A percentile compares a stretch with the other conserved stretches of the same genome.
Conservation (phyloP, 495 filamentous ascomycete species). For the Tuber magnatum region DNA sequence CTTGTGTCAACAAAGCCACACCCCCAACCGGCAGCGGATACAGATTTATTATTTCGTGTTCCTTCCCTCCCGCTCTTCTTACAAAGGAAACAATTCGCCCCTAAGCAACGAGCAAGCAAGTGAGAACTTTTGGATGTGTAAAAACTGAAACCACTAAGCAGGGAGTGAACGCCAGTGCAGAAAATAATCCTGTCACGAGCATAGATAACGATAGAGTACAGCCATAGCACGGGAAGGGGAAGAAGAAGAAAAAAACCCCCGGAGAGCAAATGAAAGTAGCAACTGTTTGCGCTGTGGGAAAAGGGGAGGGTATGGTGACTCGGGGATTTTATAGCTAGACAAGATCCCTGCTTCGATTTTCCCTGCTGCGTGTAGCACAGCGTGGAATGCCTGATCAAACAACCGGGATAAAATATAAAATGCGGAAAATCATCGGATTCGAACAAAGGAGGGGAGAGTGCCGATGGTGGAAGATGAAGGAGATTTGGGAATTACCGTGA, state of each 20-base stretch:
- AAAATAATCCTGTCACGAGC: neutral
- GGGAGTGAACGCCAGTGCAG: neutral
- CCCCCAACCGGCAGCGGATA: neutral
- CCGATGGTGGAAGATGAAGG: neutral
- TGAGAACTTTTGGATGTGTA: neutral
- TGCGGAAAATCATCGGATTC: neutral
- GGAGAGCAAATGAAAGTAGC: neutral
- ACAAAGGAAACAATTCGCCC: neutral
- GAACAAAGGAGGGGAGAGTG: neutral
- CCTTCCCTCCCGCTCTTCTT: neutral
- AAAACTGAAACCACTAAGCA: neutral
- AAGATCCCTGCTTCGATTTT: neutral
- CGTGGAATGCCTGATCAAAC: neutral
- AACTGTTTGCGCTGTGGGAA: neutral
- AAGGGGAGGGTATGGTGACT: neutral
- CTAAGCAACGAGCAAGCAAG: neutral
- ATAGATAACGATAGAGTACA: neutral
- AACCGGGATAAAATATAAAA: neutral
- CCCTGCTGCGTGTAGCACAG: neutral
- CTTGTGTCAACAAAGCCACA: slow-evolving; percentile 2
- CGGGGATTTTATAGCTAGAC: neutral
- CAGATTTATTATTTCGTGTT: neutral
- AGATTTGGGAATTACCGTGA: neutral
- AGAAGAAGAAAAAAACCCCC: too few species aligned
- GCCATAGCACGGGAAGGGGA: neutral